Evolutionary conservation across 352 stramenopile genomes (phyloP).

Genomic region (Pythium volutum): DNA sequence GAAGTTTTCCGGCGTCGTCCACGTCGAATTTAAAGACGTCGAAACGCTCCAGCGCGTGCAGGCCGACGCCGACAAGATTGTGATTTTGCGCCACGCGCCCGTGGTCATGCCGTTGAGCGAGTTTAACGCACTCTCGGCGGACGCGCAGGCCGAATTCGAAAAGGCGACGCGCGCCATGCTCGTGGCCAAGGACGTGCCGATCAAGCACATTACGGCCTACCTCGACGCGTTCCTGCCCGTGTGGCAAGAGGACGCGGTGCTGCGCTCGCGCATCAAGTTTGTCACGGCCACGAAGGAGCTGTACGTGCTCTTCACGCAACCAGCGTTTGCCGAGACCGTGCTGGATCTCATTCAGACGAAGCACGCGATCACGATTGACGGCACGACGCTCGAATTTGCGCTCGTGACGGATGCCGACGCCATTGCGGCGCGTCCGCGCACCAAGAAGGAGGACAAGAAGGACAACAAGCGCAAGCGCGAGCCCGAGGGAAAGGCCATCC

Average conservation of each 20-base stretch:
- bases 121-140: slow-evolving; percentile 61
- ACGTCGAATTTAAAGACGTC: slow-evolving; percentile 73
- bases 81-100: slow-evolving; percentile 58
- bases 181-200: slow-evolving; percentile 76
- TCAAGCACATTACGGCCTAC: slow-evolving; percentile 67
- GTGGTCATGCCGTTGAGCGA: slow-evolving; percentile 47
- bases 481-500: slow-evolving; percentile 64
- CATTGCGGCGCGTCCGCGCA: slow-evolving; percentile 71
- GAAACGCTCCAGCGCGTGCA: slow-evolving; percentile 50
- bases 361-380: slow-evolving; percentile 50
- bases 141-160: slow-evolving; percentile 80
- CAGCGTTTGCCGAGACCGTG: slow-evolving; percentile 63
- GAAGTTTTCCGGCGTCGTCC: slow-evolving; percentile 67
- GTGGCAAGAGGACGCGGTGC: slow-evolving; percentile 62
- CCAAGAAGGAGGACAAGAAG: slow-evolving; percentile 40
- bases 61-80: slow-evolving; percentile 45
- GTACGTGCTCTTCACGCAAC: slow-evolving; percentile 77
- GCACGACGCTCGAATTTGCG: slow-evolving; percentile 64
- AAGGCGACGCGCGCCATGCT: slow-evolving; percentile 81
- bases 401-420: slow-evolving; percentile 67
- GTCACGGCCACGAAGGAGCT: slow-evolving; percentile 61
- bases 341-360: slow-evolving; percentile 38
- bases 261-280: slow-evolving; percentile 73
- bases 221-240: slow-evolving; percentile 66
- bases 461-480: slow-evolving; percentile 77